Percentiles rank a stretch among this genome's conserved stretches.
phyloP scores from a whole-genome alignment of 768 basidiomycete genomes.

The Clavaria fumosa region DNA sequence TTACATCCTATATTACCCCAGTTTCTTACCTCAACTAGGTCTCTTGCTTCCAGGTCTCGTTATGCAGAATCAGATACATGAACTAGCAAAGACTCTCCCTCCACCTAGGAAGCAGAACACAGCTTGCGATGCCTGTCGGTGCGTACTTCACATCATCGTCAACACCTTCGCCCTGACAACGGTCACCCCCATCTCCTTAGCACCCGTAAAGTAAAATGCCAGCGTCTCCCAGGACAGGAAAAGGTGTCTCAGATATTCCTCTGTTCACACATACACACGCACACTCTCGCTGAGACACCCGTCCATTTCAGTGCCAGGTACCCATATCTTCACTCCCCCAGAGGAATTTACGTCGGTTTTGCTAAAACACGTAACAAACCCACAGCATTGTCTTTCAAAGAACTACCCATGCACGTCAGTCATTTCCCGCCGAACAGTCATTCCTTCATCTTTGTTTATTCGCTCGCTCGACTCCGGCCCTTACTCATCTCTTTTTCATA shows the following conservation, averaged over 20 bases:
- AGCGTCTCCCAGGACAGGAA: constrained; percentile 66
- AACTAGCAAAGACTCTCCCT: constrained; percentile 63
- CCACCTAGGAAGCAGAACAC: constrained; percentile 88
- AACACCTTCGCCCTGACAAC: background rate
- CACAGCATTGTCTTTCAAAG: constrained; percentile 71
- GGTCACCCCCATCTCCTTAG: too few species aligned
- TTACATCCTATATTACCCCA: too few species aligned
- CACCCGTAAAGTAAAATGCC: constrained; percentile 80
- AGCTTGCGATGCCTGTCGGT: constrained; percentile 89
- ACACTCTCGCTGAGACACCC: constrained; percentile 4
- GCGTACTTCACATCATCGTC: constrained; percentile 7
- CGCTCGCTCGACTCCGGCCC: too few species aligned
- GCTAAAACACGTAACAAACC: constrained; percentile 10
- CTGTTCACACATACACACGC: constrained; percentile 6
- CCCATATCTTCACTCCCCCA: too few species aligned
- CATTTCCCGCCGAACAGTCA: too few species aligned
- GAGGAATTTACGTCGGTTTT: too few species aligned
- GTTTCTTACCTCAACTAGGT: too few species aligned
- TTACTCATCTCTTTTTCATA: constrained; percentile 9
- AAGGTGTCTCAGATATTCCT: constrained; percentile 35
- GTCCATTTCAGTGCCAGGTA: constrained; percentile 48
- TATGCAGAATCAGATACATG: constrained; percentile 71
- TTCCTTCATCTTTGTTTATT: constrained; percentile 7
- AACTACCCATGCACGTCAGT: constrained; percentile 87
- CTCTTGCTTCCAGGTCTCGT: constrained; percentile 48